phyloP scores from a whole-genome alignment of 495 filamentous ascomycete genomes.

The Talaromyces proteolyticus region DNA sequence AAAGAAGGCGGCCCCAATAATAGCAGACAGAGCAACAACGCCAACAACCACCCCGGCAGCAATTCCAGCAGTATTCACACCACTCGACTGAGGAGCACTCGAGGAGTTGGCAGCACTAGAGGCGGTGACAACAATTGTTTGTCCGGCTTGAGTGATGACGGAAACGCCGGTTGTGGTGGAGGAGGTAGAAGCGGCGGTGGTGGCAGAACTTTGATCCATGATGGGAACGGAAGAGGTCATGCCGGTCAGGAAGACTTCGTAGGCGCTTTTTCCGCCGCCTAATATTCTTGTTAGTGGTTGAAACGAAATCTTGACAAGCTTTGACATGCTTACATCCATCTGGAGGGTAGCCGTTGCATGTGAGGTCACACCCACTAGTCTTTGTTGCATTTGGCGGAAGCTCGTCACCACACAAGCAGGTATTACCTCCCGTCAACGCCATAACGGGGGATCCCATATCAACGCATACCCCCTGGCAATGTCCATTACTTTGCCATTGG shows the following conservation, averaged over 20 bases:
- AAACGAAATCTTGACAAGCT: conserved; percentile 6
- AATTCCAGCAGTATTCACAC: conserved; percentile 65
- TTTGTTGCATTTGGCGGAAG: conserved; percentile 34
- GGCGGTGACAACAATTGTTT: conserved; percentile 34
- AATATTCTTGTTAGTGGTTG: background rate
- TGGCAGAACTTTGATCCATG: conserved; percentile 8
- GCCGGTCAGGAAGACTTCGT: conserved; percentile 41
- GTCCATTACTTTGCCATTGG: conserved; percentile 42
- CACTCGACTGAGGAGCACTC: conserved; percentile 14
- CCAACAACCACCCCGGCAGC: conserved; percentile 86
- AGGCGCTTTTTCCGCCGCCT: conserved; percentile 41
- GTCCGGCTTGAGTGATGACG: conserved; percentile 23
- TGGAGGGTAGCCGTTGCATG: conserved; percentile 35
- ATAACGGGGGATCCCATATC: conserved; percentile 28
- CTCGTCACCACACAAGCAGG: conserved; percentile 43
- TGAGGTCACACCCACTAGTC: conserved; percentile 28
- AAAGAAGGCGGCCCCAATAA: conserved; percentile 65
- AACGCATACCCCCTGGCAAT: conserved; percentile 36
- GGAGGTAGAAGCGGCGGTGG: conserved; percentile 14
- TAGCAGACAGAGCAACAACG: conserved; percentile 60
- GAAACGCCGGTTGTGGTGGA: conserved; percentile 6
- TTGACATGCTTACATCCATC: conserved; percentile 38
- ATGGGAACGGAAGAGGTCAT: conserved; percentile 21
- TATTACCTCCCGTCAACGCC: conserved; percentile 31
- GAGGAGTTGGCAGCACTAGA: conserved; percentile 15